Conservation (phyloP, 441 rosid species). For the Daphne laureola region DNA sequence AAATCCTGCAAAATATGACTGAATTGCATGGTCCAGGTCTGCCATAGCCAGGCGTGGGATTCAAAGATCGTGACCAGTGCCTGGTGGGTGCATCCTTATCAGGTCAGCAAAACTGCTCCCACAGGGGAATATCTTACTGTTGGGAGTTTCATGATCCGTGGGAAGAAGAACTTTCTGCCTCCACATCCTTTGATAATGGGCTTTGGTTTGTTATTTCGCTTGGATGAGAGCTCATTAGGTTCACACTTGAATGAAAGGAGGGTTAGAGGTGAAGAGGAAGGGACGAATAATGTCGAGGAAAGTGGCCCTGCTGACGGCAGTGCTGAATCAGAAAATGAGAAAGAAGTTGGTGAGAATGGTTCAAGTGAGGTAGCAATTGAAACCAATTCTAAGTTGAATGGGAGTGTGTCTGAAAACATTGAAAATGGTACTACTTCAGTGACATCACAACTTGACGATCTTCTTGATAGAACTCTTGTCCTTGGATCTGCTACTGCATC, state of each 20-base stretch:
- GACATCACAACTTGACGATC: constrained; percentile 75
- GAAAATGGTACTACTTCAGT: constrained; percentile 37
- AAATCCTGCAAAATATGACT: constrained; percentile 7
- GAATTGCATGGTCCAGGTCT: constrained; percentile 50
- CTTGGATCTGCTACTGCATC: constrained; percentile 59
- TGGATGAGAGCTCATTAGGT: constrained; percentile 98
- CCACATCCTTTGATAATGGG: constrained; percentile 99
- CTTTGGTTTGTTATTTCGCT: constrained; percentile 87
- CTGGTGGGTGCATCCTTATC: constrained; percentile 99
- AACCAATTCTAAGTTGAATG: constrained; percentile 16
- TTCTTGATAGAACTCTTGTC: constrained; percentile 89
- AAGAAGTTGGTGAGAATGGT: constrained; percentile 28
- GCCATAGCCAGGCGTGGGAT: constrained; percentile 98
- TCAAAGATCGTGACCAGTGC: constrained; percentile 97
- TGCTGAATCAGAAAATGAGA: constrained; percentile 57
- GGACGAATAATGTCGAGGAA: constrained; percentile 51
- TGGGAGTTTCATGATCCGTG: constrained; percentile 99
- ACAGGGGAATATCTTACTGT: constrained; percentile 96
- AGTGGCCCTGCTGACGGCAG: constrained; percentile 31
- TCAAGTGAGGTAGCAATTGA: constrained; percentile 22
- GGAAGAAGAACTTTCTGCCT: constrained; percentile 94
- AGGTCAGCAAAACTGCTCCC: constrained; percentile 98
- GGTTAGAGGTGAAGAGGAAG: constrained; percentile 95
- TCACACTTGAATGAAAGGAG: constrained; percentile 96
- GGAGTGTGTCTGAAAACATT: constrained; percentile 23